Evolutionary conservation across 2,329 filamentous ascomycete genomes (phyloP), one percentile per base, ranked within the genome.

Genomic region (Ophiostoma ulmi): DNA sequence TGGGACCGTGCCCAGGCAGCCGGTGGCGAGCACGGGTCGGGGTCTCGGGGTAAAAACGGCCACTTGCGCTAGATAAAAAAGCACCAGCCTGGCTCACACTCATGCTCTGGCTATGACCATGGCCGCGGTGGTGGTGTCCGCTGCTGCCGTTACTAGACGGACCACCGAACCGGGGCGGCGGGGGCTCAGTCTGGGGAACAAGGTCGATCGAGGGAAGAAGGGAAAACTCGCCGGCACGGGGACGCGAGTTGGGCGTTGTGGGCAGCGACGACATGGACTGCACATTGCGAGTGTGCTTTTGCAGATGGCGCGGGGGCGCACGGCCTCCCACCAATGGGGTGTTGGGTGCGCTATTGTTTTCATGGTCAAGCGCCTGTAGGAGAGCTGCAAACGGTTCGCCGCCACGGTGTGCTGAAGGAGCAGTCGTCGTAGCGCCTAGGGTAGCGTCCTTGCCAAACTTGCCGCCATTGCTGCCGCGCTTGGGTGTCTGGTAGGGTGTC

Each of bases 241-340:
- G 80, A 68, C 86, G 84, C 63, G 83, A 79, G 17, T 87, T 84
- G 11, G 93, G 92, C 2, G 93, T 97, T 6, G 88, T 88, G 8
- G 93, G 93, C 5, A 97, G 82, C 0, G 93, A 95, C 0, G 93
- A 96, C 78, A 97, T 83, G 64, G 92, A 95, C 78, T 96, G 92
- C 39, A 89, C 87, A 72, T 90, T 91, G 74, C 93, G 88, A 22
- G 85, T 87, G 78, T 97, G 93, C 5, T 87, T 87, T 70, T 85
- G 81, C 72, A 78, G 84, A 76, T 82, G 85, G 78, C 80, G 84
- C 72, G 78, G 82, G 36, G 78, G 81, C 73, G 78, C 81, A 71
- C 81, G 85, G 41, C 78, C 78, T 22, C 36, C 35, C 6, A 81
- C 77, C 35, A 83, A 81, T 0, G 91, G 91, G 0, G 91, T 94